Base-by-base conservation (phyloP, 2,329 filamentous ascomycete genomes). In the Xylaria digitata region DNA sequence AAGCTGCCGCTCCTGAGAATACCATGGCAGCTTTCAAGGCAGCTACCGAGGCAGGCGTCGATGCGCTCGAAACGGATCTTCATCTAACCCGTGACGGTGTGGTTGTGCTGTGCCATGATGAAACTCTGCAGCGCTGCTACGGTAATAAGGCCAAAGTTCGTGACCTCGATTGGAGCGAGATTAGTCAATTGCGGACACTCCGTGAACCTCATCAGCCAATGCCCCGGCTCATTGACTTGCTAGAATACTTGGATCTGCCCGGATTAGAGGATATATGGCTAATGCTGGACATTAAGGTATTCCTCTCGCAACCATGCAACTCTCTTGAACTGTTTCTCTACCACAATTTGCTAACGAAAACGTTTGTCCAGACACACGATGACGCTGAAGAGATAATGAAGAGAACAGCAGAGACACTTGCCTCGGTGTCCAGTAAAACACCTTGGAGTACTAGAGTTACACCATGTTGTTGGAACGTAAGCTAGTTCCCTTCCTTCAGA, bases 21-120 rank as follows among this genome's bases (percentile, higher is more conserved):
- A 91, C 92, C 1, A 89, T 97, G 85, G 86, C 84, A 17, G 91
- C 92, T 7, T 96, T 97, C 80, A 82, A 82, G 64, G 90, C 86
- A 32, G 94, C 94, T 1, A 85, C 95, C 11, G 60, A 61, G 2
- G 82, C 88, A 37, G 89, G 88, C 19, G 93, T 92, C 0, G 88
- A 96, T 74, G 95, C 91, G 0, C 82, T 98, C 32, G 95, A 98
- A 81, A 96, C 93, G 19, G 95, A 98, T 75, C 80, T 97, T 8
- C 94, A 96, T 77, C 80, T 97, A 40, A 90, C 92, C 15, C 88
- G 86, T 68, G 95, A 98, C 75, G 90, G 90, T 6, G 89, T 97
- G 0, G 91, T 97, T 0, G 92, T 98, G 9, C 81, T 98, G 46
- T 93, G 91, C 52, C 94, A 94, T 88, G 94, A 97, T 76, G 82